Conservation (phyloP, 345 rosid genomes). For the Adansonia digitata region DNA sequence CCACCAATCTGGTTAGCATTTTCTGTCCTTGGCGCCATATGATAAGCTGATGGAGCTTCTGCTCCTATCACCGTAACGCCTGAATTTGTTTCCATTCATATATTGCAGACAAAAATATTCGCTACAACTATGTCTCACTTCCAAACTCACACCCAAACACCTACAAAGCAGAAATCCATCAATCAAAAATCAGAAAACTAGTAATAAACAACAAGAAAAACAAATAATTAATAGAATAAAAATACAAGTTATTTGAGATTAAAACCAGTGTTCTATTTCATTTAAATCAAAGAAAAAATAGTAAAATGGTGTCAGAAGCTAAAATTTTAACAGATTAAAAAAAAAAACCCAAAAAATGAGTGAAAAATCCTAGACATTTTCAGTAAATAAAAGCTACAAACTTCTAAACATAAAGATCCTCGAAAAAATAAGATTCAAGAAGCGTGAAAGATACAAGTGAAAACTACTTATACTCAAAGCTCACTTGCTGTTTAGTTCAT, state of each 20-base stretch:
- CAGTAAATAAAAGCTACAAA: background rate
- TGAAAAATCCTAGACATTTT: background rate
- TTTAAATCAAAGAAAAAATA: background rate
- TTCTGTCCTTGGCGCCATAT: conserved; percentile 62
- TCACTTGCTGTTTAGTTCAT: background rate
- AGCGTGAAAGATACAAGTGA: background rate
- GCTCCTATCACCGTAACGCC: conserved; percentile 75
- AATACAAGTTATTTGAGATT: background rate
- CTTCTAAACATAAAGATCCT: background rate
- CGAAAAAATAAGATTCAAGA: background rate
- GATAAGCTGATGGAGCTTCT: conserved; percentile 69
- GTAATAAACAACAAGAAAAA: background rate
- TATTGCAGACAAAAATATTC: conserved; percentile 2
- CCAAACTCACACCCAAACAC: conserved; percentile 18
- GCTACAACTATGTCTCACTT: background rate
- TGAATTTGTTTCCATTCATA: conserved; percentile 52
- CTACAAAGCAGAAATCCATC: conserved; percentile 20
- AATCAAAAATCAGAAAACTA: conserved; percentile 4
- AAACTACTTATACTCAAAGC: background rate
- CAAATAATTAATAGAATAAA: background rate
- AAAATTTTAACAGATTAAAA: background rate
- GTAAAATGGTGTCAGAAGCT: background rate
- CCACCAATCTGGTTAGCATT: conserved; percentile 38
- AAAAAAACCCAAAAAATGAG: background rate
- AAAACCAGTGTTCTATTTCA: background rate